Percentiles rank a stretch among this genome's conserved stretches.
Evolutionary conservation across 768 basidiomycete genomes (phyloP).

Genomic region (Cystofilobasidium macerans): DNA sequence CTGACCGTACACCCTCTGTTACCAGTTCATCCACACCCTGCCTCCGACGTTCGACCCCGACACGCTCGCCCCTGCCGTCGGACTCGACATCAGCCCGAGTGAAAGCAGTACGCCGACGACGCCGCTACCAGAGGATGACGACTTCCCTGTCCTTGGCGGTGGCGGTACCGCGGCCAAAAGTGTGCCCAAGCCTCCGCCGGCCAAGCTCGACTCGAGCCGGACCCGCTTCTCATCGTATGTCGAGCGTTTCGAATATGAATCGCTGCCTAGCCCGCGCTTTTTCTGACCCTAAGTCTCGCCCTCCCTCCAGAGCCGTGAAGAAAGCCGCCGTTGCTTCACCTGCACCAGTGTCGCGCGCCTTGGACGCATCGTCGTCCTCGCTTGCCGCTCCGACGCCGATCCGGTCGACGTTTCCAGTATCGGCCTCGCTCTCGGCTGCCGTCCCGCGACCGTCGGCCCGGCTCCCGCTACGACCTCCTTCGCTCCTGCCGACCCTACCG

Average conservation of each 20-base stretch:
- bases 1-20: slow-evolving; percentile 78
- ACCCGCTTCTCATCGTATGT: slow-evolving; percentile 52
- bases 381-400: slow-evolving; percentile 55
- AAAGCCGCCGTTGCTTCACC: background rate
- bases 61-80: slow-evolving; percentile 35
- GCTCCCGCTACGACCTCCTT: slow-evolving; percentile 67
- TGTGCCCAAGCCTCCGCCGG: slow-evolving; percentile 21
- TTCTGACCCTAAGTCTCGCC: background rate
- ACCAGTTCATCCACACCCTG: slow-evolving; percentile 54
- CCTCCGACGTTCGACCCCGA: slow-evolving; percentile 41
- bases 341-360: background rate
- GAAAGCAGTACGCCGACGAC: slow-evolving; percentile 29
- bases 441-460: slow-evolving; percentile 57
- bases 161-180: slow-evolving; percentile 29
- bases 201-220: slow-evolving; percentile 60
- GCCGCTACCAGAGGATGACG: slow-evolving; percentile 30
- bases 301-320: slow-evolving; percentile 4
- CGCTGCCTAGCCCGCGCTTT: background rate
- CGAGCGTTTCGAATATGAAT: background rate
- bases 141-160: slow-evolving; percentile 36
- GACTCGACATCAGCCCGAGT: slow-evolving; percentile 35
- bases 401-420: slow-evolving; percentile 44
- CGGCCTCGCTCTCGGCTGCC: slow-evolving; percentile 41
- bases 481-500: slow-evolving; percentile 72
- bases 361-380: background rate